Evolutionary conservation across 208 protist genomes (phyloP).

Genomic region (Crithidia fasciculata): DNA sequence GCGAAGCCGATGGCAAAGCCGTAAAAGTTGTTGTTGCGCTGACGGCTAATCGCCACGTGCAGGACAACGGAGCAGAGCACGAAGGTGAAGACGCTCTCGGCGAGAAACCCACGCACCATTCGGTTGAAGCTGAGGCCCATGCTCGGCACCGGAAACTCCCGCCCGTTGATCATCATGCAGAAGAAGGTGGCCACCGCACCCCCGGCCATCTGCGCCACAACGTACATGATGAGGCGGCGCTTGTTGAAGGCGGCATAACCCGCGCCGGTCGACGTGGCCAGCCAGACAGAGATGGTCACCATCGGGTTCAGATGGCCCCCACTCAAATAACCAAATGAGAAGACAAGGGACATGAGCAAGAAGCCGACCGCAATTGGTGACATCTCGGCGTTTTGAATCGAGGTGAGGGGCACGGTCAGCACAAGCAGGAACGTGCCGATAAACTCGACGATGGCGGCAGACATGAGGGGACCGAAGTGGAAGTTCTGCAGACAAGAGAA

Average conservation of each 20-base stretch:
- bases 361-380: slow-evolving; percentile 76
- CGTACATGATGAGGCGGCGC: slow-evolving; percentile 65
- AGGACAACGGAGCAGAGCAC: slow-evolving; percentile 80
- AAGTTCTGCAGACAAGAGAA: slow-evolving; percentile 63
- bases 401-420: slow-evolving; percentile 72
- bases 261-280: slow-evolving; percentile 50
- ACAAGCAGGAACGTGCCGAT: slow-evolving; percentile 85
- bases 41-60: slow-evolving; percentile 71
- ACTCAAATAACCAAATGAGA: slow-evolving; percentile 85
- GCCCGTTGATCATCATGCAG: slow-evolving; percentile 68
- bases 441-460: slow-evolving; percentile 77
- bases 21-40: slow-evolving; percentile 81
- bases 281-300: slow-evolving; percentile 80
- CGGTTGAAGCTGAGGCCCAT: slow-evolving; percentile 61
- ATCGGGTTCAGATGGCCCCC: slow-evolving; percentile 86
- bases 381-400: slow-evolving; percentile 70
- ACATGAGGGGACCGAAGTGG: slow-evolving; percentile 66
- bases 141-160: slow-evolving; percentile 68
- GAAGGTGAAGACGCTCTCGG: slow-evolving; percentile 84
- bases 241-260: slow-evolving; percentile 55
- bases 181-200: slow-evolving; percentile 60
- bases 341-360: slow-evolving; percentile 76
- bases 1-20: slow-evolving; percentile 83
- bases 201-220: slow-evolving; percentile 78
- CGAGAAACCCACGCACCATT: slow-evolving; percentile 77